Evolutionary conservation across 164 flowering plant genomes (phyloP).

Genomic region (Kalanchoe fedtschenkoi): DNA sequence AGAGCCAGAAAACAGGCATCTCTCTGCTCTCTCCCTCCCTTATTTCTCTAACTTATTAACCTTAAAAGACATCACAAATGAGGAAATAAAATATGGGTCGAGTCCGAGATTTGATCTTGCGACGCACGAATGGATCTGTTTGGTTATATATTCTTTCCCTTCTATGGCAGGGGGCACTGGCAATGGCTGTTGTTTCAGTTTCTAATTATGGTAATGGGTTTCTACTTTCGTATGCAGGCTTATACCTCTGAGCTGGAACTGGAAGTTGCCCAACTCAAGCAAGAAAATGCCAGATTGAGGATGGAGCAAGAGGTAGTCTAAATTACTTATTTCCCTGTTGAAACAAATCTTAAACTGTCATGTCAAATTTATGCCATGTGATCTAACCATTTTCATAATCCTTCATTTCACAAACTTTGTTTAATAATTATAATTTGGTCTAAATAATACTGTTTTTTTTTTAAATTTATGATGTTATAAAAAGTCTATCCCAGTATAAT

Average conservation of each 20-base stretch:
- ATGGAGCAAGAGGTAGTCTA: slow-evolving; percentile 20
- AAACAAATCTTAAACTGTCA: no score
- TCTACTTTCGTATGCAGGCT: slow-evolving; percentile 36
- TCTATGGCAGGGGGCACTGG: no score
- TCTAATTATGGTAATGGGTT: neutral
- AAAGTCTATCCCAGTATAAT: no score
- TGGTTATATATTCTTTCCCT: neutral
- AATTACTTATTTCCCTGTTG: neutral
- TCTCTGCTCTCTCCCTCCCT: slow-evolving; percentile 1
- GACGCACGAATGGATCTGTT: neutral
- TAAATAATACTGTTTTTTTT: no score
- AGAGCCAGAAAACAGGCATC: slow-evolving; percentile 41
- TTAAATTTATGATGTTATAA: no score
- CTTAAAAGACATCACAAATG: neutral
- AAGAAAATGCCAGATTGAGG: slow-evolving; percentile 41
- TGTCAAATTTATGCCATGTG: no score
- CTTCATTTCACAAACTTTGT: no score
- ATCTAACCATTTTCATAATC: no score
- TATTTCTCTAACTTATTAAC: neutral
- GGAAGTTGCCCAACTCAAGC: slow-evolving; percentile 28
- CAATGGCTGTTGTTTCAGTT: neutral
- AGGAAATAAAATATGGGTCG: neutral
- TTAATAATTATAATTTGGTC: no score
- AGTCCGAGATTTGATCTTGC: neutral
- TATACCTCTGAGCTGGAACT: slow-evolving; percentile 42